phyloP scores from a whole-genome alignment of 345 rosid genomes.

The Acer negundo region DNA sequence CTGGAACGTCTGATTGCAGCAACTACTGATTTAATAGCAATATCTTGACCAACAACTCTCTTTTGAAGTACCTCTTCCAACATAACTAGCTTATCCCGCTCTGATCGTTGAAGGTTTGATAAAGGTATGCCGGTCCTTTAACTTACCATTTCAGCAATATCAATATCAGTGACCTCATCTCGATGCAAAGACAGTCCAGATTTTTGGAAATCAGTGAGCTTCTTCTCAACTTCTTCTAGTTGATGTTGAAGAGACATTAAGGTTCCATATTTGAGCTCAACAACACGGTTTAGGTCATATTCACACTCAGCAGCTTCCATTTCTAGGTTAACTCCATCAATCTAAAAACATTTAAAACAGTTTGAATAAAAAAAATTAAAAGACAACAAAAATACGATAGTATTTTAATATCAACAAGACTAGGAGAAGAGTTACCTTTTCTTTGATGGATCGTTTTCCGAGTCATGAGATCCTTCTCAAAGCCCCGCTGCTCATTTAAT shows the following conservation, averaged over 20 bases:
- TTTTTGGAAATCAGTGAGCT: neutral
- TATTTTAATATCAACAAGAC: neutral
- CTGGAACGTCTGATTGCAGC: neutral
- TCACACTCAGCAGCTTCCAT: neutral
- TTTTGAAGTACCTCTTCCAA: neutral
- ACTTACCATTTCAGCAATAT: slow-evolving; percentile 12
- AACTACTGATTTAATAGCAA: neutral
- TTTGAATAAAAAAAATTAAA: too few relatives aligned
- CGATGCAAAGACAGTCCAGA: neutral
- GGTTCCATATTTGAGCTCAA: neutral
- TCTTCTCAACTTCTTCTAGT: neutral
- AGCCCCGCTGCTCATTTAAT: neutral
- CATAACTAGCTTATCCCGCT: neutral
- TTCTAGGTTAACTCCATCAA: neutral
- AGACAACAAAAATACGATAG: too few relatives aligned
- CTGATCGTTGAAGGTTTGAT: neutral
- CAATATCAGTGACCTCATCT: neutral
- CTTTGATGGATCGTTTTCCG: neutral
- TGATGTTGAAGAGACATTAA: neutral
- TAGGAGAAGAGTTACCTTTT: neutral
- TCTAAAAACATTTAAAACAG: neutral
- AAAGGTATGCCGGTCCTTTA: neutral
- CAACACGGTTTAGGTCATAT: neutral
- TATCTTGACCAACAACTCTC: slow-evolving; percentile 12
- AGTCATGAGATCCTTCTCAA: neutral